Evolutionary conservation across 2,329 filamentous ascomycete species (phyloP), one percentile per base, ranked within the genome.

Genomic region (Alternaria burnsii): DNA sequence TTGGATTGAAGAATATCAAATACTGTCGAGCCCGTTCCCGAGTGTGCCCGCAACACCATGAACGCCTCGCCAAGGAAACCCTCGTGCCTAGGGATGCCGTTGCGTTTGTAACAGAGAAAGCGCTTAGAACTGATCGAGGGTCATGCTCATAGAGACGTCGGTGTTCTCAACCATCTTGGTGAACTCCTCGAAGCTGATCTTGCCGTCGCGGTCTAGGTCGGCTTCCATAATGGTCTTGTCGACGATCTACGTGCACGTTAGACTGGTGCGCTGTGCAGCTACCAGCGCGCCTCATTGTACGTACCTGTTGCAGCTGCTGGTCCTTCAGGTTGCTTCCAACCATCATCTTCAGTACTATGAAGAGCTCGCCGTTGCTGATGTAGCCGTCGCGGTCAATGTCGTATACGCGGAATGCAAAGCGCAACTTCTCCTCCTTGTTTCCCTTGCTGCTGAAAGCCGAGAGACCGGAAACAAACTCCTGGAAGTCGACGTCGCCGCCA

Each of bases 171-270:
- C 95, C 94, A 99, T 98, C 83, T 95, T 93, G 63, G 89, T 94
- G 78, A 99, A 99, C 85, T 99, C 95, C 82, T 98, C 93, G 75
- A 99, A 99, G 84, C 93, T 97, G 80, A 99, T 98, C 86, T 96
- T 97, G 75, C 95, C 95, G 79, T 99, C 95, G 63, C 89, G 89
- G 81, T 99, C 95, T 71, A 94, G 86, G 81, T 99, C 95, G 50
- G 95, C 95, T 84, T 99, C 95, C 95, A 98, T 98, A 79, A 99
- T 98, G 61, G 95, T 99, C 88, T 99, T 99, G 84, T 99, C 95
- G 71, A 99, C 95, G 78, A 99, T 99, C 88, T 89, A 18, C 4
- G 36, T n/a, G 44, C 5, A 9, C 34, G 51, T 71, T 53, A 72
- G 67, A 32, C 14, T 22, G 30, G 30, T 42, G 34, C 3, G 16